Evolutionary conservation across 176 grass and related monocot species (phyloP).

Genomic region (Aechmea fasciata): DNA sequence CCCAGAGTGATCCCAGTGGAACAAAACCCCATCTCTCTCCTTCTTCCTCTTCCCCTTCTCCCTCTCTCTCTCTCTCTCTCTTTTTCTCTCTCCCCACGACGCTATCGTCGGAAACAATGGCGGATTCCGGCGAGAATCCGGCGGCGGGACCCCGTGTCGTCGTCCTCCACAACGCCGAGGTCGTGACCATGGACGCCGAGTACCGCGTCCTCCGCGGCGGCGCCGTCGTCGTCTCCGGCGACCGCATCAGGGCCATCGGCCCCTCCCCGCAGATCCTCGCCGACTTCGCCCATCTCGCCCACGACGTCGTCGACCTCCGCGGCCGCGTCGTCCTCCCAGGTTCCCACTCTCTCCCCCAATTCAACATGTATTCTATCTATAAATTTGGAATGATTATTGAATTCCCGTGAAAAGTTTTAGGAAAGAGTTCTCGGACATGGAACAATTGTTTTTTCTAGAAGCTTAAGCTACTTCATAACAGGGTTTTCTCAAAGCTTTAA

Average conservation of each 20-base stretch:
- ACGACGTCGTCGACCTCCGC: constrained; percentile 40
- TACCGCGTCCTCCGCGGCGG: constrained; percentile 44
- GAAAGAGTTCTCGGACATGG: too few relatives aligned
- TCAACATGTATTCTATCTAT: background rate
- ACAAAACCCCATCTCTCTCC: background rate
- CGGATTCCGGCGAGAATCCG: background rate
- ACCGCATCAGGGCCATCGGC: constrained; percentile 50
- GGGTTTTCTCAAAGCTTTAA: too few relatives aligned
- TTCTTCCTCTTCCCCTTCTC: too few relatives aligned
- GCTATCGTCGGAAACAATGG: background rate
- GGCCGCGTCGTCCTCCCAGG: constrained; percentile 69
- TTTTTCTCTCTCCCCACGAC: background rate
- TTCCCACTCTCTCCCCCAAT: background rate
- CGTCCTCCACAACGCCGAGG: constrained; percentile 43
- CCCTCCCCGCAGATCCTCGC: constrained; percentile 36
- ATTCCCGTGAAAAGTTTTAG: too few relatives aligned
- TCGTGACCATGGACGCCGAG: constrained; percentile 59
- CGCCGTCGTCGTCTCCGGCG: constrained; percentile 44
- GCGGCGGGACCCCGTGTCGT: background rate
- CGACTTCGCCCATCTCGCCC: constrained; percentile 32
- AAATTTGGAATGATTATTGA: background rate
- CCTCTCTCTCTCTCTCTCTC: background rate
- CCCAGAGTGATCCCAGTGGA: background rate
- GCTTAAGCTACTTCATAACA: too few relatives aligned
- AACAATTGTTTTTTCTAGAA: too few relatives aligned